Conservation (phyloP, 768 basidiomycete genomes). For the Infundibulicybe gibba region DNA sequence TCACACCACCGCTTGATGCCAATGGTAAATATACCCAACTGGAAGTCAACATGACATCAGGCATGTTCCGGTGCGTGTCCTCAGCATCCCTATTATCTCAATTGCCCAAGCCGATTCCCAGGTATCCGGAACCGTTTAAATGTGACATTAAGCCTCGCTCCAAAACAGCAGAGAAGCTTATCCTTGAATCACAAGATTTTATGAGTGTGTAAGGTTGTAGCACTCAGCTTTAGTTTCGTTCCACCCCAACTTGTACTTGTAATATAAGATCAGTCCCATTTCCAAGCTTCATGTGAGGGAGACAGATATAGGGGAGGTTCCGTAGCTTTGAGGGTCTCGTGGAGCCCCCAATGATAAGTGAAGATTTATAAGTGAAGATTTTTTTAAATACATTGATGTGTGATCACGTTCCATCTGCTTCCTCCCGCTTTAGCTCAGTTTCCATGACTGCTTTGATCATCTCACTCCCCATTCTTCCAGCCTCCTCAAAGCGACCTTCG, state of each 20-base stretch:
- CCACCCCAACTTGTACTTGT: no score
- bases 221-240: no score
- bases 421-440: conserved; percentile 41
- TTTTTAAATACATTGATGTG: no score
- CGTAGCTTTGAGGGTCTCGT: no score
- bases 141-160: conserved; percentile 14
- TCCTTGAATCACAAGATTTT: no score
- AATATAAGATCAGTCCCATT: no score
- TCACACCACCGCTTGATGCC: conserved; percentile 14
- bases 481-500: conserved; percentile 83
- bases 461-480: conserved; percentile 71
- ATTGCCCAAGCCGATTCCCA: neutral
- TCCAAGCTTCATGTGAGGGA: no score
- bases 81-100: neutral
- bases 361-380: no score
- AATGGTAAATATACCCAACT: conserved; percentile 10
- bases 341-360: no score
- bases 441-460: conserved; percentile 90
- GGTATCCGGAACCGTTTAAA: conserved; percentile 12
- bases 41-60: conserved; percentile 11
- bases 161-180: conserved; percentile 5
- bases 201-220: no score
- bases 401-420: conserved; percentile 10
- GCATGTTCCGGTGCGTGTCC: neutral
- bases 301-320: no score